These are phyloP conservation scores for Kuraishia floccosa DNA, from an alignment of 805 yeast species.

Conservation along the genomic window DNA sequence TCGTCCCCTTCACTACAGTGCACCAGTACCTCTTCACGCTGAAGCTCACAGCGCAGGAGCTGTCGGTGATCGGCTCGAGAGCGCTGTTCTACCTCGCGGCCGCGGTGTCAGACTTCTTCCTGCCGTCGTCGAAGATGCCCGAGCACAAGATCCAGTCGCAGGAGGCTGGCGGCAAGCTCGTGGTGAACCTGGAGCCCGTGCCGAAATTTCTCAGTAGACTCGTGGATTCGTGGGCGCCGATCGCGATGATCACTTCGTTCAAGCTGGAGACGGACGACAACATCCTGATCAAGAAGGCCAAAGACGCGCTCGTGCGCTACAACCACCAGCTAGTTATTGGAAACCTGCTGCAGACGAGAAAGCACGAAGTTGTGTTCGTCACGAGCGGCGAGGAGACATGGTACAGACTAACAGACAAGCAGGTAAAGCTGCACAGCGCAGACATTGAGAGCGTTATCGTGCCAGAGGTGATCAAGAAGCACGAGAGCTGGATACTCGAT, in stretches of 20 bases:
- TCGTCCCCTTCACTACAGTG: slow-evolving; percentile 88
- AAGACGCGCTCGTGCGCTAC: slow-evolving; percentile 71
- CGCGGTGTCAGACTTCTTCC: slow-evolving; percentile 93
- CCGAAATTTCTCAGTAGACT: slow-evolving; percentile 85
- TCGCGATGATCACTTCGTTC: slow-evolving; percentile 89
- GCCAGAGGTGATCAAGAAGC: slow-evolving; percentile 62
- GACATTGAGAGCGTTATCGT: slow-evolving; percentile 77
- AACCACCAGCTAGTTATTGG: slow-evolving; percentile 94
- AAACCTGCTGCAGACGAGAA: slow-evolving; percentile 80
- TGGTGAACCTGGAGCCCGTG: slow-evolving; percentile 86
- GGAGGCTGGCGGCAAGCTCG: slow-evolving; percentile 60
- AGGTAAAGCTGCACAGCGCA: slow-evolving; percentile 21
- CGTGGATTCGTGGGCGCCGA: slow-evolving; percentile 91
- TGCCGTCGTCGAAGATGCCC: slow-evolving; percentile 77
- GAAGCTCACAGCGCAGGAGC: slow-evolving; percentile 46
- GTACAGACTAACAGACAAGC: slow-evolving; percentile 35
- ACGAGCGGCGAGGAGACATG: slow-evolving; percentile 34
- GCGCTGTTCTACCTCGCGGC: slow-evolving; percentile 89
- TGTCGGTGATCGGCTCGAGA: slow-evolving; percentile 41
- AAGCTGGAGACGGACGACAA: slow-evolving; percentile 81
- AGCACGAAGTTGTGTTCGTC: slow-evolving; percentile 80
- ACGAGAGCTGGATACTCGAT: slow-evolving; percentile 46
- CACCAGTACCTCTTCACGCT: slow-evolving; percentile 87
- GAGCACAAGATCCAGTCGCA: slow-evolving; percentile 92
- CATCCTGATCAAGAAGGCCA: slow-evolving; percentile 65